Conservation (phyloP, 1,284 basidiomycete species). For the Coniferiporia weirii region DNA sequence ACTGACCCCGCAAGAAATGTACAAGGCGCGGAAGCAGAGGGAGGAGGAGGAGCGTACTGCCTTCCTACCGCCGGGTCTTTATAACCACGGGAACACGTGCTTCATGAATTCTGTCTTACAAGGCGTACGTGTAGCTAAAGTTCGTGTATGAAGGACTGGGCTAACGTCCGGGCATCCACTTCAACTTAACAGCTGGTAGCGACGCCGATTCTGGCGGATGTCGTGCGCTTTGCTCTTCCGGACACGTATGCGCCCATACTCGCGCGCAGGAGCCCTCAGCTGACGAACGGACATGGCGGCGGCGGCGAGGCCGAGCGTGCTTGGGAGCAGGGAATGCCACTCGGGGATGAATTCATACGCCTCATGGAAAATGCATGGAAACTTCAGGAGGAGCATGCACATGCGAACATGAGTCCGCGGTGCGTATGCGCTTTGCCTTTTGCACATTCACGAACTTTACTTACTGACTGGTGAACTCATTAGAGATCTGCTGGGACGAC, state of each 20-base stretch:
- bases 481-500: slow-evolving; percentile 55
- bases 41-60: slow-evolving; percentile 58
- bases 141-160: not conserved
- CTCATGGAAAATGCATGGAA: slow-evolving; percentile 57
- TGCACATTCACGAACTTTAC: not conserved
- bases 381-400: slow-evolving; percentile 42
- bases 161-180: slow-evolving; percentile 7
- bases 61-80: slow-evolving; percentile 65
- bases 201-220: slow-evolving; percentile 54
- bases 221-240: slow-evolving; percentile 51
- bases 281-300: slow-evolving; percentile 59
- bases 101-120: slow-evolving; percentile 90
- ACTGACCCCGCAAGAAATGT: slow-evolving; percentile 58
- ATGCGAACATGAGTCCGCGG: slow-evolving; percentile 60
- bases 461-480: slow-evolving; percentile 5
- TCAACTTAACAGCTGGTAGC: slow-evolving; percentile 49
- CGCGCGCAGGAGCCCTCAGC: slow-evolving; percentile 52
- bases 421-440: slow-evolving; percentile 30
- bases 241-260: slow-evolving; percentile 35
- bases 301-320: slow-evolving; percentile 45
- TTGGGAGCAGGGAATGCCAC: slow-evolving; percentile 53
- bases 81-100: slow-evolving; percentile 88
- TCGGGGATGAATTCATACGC: slow-evolving; percentile 19
- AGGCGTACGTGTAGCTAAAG: slow-evolving; percentile 33
- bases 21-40: slow-evolving; percentile 48